A percentile compares a stretch with the other conserved stretches of the same genome.
These are phyloP conservation scores for Ophiostoma triangulosporum DNA, from an alignment of 2,329 filamentous ascomycete species.

Conservation along the genomic window DNA sequence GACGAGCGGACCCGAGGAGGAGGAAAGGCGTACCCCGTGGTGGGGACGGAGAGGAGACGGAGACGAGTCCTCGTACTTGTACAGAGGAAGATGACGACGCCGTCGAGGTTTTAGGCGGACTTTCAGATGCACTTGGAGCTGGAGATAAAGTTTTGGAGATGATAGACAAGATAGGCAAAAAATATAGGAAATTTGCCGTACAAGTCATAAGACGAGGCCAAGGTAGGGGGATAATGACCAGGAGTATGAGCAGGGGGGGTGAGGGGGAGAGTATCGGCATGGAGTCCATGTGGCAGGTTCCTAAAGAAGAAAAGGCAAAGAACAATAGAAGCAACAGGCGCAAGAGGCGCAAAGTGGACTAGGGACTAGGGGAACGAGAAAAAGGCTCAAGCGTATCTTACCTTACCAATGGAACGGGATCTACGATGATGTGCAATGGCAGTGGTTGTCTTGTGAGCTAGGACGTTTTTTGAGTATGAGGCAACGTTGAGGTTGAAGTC, in stretches of 20 bases:
- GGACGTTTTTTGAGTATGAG: neutral
- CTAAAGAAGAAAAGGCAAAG: neutral
- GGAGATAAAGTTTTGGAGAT: too few relatives aligned
- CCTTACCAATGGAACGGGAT: neutral
- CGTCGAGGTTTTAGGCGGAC: neutral
- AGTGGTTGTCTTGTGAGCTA: neutral
- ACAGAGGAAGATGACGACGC: neutral
- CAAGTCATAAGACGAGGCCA: neutral
- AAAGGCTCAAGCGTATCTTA: conserved; percentile 1
- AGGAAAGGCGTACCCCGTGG: neutral
- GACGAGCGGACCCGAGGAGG: neutral
- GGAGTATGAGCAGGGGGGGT: neutral
- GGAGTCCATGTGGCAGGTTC: neutral
- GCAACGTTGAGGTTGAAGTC: neutral
- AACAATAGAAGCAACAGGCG: neutral
- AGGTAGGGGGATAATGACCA: neutral
- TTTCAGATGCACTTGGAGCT: too few relatives aligned
- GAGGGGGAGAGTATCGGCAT: neutral
- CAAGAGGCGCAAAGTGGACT: neutral
- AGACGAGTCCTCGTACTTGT: neutral
- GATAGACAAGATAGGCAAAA: neutral
- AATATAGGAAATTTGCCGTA: too few relatives aligned
- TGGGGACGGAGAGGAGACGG: neutral
- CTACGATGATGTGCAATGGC: neutral
- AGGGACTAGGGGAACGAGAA: neutral